Conservation (phyloP, 306 rosid species). For the Glycyrrhiza uralensis region DNA sequence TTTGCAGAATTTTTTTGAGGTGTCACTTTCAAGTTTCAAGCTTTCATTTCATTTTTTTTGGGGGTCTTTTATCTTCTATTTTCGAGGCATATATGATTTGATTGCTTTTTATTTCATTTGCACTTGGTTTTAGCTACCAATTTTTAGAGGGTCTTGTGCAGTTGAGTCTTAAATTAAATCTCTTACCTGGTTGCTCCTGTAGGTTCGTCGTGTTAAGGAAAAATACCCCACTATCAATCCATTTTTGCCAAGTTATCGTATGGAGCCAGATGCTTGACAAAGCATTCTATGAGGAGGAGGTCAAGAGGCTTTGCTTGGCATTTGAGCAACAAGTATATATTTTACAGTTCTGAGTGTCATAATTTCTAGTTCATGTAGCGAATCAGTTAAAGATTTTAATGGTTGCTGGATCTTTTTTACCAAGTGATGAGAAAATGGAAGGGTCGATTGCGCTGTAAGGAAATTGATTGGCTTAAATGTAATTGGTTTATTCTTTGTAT, state of each 20-base stretch:
- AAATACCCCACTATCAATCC: constrained; percentile 95
- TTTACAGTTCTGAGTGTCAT: neutral
- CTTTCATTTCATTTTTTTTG: neutral
- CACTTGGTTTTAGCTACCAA: constrained; percentile 27
- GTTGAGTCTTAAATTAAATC: neutral
- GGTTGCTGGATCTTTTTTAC: neutral
- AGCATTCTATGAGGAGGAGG: constrained; percentile 99
- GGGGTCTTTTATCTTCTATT: neutral
- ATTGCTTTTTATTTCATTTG: neutral
- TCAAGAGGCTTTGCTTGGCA: constrained; percentile 88
- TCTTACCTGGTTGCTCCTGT: constrained; percentile 25
- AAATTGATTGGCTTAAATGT: neutral
- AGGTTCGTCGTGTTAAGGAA: constrained; percentile 92
- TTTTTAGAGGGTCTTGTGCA: neutral
- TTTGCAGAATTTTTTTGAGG: neutral
- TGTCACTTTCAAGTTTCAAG: neutral
- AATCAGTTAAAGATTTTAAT: neutral
- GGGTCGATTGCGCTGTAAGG: neutral
- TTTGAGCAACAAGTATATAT: constrained; percentile 83
- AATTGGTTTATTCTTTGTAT: neutral
- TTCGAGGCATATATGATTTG: neutral
- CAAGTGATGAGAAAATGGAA: neutral
- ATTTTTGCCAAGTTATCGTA: constrained; percentile 84
- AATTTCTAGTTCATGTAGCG: neutral
- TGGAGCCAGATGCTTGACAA: constrained; percentile 96